These are phyloP conservation scores for Funneliformis geosporum DNA, from an alignment of 192 early-diverging fungal genomes.

Conservation along the genomic window DNA sequence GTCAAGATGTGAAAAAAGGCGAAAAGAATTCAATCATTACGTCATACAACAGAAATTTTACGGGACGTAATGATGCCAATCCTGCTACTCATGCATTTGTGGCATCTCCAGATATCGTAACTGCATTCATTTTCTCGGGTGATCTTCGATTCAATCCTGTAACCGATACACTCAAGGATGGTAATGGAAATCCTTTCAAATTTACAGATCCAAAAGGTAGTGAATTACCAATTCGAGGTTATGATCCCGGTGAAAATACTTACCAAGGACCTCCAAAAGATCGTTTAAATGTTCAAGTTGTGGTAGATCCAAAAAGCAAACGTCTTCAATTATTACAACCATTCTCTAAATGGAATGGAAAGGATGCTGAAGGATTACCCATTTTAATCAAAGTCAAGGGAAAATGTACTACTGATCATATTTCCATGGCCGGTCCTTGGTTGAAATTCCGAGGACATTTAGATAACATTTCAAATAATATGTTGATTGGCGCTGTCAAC, in stretches of 20 bases:
- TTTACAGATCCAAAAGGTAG: conserved; percentile 81
- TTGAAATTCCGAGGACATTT: conserved; percentile 97
- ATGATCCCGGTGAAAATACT: conserved; percentile 91
- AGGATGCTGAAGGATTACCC: conserved; percentile 77
- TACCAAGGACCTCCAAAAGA: conserved; percentile 93
- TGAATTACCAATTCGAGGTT: conserved; percentile 90
- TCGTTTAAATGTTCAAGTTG: conserved; percentile 71
- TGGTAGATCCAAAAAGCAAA: conserved; percentile 81
- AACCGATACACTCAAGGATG: conserved; percentile 83
- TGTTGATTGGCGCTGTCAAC: conserved; percentile 97
- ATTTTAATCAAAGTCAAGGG: conserved; percentile 96
- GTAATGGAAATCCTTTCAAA: conserved; percentile 94
- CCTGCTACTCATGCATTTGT: conserved; percentile 96
- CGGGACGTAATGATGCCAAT: conserved; percentile 98
- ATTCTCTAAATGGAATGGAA: conserved; percentile 88
- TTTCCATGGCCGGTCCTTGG: conserved; percentile 90
- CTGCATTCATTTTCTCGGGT: conserved; percentile 94
- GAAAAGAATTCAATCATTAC: conserved; percentile 98
- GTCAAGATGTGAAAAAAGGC: conserved; percentile 94
- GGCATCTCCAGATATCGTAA: conserved; percentile 91
- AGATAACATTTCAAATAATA: conserved; percentile 99
- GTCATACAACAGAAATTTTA: conserved; percentile 99
- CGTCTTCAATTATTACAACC: conserved; percentile 82
- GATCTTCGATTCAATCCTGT: conserved; percentile 93
- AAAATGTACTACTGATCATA: conserved; percentile 99